Percentiles rank a stretch among this genome's conserved stretches.
These are phyloP conservation scores for Amauroascus niger DNA, from an alignment of 2,329 filamentous ascomycete genomes.

Conservation along the genomic window DNA sequence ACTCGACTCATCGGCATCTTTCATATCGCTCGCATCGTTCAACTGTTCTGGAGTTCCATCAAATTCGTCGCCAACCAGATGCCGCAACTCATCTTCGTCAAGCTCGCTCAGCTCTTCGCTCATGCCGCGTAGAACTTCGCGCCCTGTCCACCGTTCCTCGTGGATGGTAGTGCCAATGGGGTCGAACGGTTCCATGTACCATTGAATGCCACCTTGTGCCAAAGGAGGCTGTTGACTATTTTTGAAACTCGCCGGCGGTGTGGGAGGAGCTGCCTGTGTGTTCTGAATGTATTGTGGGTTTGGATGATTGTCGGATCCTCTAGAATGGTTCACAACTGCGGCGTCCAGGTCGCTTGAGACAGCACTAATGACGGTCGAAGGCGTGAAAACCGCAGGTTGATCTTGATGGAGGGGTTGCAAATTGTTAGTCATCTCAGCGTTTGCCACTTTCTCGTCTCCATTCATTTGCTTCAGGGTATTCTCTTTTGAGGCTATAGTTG, in stretches of 20 bases:
- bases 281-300: constrained; percentile 39
- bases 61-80: constrained; percentile 48
- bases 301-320: constrained; percentile 22
- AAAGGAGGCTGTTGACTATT: constrained; percentile 41
- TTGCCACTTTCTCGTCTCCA: constrained; percentile 4
- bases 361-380: background rate
- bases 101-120: constrained; percentile 87
- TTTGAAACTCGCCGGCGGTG: constrained; percentile 34
- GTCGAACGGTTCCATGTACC: constrained; percentile 77
- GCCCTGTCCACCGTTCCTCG: constrained; percentile 63
- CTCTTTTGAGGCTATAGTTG: background rate
- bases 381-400: background rate
- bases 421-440: background rate
- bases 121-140: constrained; percentile 60
- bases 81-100: constrained; percentile 79
- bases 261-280: constrained; percentile 31
- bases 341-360: constrained; percentile 4
- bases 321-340: constrained; percentile 12
- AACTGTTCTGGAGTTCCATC: constrained; percentile 14
- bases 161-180: constrained; percentile 69
- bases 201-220: constrained; percentile 68
- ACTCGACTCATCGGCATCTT: background rate
- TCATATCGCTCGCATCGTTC: background rate
- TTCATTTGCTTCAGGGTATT: background rate
- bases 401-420: background rate